Conservation (phyloP, 2,329 filamentous ascomycete species). For the Phoma sp. region DNA sequence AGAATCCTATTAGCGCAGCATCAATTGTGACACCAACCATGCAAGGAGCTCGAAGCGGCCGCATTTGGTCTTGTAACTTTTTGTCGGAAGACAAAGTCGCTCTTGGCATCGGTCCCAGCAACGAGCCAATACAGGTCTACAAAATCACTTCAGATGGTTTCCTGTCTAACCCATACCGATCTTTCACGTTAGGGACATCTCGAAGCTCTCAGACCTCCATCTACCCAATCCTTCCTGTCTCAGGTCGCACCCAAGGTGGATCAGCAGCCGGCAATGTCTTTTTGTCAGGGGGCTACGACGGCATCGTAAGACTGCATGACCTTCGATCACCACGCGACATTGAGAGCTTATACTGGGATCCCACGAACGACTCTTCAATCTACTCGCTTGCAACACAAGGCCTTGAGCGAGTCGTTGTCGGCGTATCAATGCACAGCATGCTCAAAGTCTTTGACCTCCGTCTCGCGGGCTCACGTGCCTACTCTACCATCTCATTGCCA, state of each 20-base stretch:
- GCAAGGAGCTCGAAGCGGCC: slow-evolving; percentile 25
- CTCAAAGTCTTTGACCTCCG: slow-evolving; percentile 70
- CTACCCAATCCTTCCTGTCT: slow-evolving; percentile 56
- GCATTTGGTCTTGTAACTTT: slow-evolving; percentile 61
- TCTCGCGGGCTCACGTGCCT: slow-evolving; percentile 53
- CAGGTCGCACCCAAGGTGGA: slow-evolving; percentile 38
- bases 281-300: slow-evolving; percentile 67
- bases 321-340: slow-evolving; percentile 60
- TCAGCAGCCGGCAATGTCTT: slow-evolving; percentile 59
- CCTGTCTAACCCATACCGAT: slow-evolving; percentile 47
- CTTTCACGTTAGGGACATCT: slow-evolving; percentile 45
- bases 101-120: slow-evolving; percentile 56
- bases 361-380: slow-evolving; percentile 64
- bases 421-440: slow-evolving; percentile 63
- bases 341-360: slow-evolving; percentile 61
- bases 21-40: slow-evolving; percentile 28
- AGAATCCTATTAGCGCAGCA: slow-evolving; percentile 31
- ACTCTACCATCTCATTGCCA: slow-evolving; percentile 41
- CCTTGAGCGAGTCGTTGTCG: slow-evolving; percentile 64
- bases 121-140: slow-evolving; percentile 59
- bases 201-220: slow-evolving; percentile 45
- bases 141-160: slow-evolving; percentile 57
- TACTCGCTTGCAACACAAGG: slow-evolving; percentile 66
- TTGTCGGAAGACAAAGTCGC: slow-evolving; percentile 60
- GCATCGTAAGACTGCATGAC: slow-evolving; percentile 66